Conservation (phyloP, 148 eudicot species). For the Nepenthes mirabilis region DNA sequence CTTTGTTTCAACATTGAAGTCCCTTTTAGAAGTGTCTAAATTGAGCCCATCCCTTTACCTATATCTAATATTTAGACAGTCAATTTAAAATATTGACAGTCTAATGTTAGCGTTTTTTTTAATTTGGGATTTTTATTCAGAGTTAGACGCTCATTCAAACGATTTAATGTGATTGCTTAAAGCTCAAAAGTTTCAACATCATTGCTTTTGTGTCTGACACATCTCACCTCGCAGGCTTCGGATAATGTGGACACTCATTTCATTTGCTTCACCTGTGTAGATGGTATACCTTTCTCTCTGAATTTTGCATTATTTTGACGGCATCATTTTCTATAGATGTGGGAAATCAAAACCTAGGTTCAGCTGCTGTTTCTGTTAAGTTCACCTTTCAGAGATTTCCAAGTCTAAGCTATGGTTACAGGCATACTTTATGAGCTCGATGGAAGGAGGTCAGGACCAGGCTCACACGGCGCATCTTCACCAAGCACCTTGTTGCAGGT, state of each 20-base stretch:
- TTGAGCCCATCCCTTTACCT: too few relatives aligned
- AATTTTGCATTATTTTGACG: not conserved
- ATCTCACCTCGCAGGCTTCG: slow-evolving; percentile 40
- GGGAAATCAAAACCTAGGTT: not conserved
- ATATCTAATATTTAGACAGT: too few relatives aligned
- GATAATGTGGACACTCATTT: slow-evolving; percentile 77
- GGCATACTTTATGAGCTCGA: slow-evolving; percentile 94
- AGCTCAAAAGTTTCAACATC: too few relatives aligned
- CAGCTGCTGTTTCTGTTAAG: not conserved
- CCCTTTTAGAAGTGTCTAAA: too few relatives aligned
- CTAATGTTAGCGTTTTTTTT: too few relatives aligned
- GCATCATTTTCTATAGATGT: not conserved
- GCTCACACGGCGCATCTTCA: slow-evolving; percentile 74
- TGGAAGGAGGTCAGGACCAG: slow-evolving; percentile 72
- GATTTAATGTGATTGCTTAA: too few relatives aligned
- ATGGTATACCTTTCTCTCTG: slow-evolving; percentile 38
- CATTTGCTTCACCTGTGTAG: slow-evolving; percentile 78
- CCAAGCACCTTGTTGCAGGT: slow-evolving; percentile 65
- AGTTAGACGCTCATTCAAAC: too few relatives aligned
- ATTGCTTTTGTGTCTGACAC: not conserved
- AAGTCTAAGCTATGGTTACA: slow-evolving; percentile 10
- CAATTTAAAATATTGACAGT: too few relatives aligned
- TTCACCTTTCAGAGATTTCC: not conserved
- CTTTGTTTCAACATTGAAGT: too few relatives aligned
- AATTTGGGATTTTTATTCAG: too few relatives aligned